Percentiles rank a stretch among this genome's conserved stretches.
phyloP scores from a whole-genome alignment of 2,329 filamentous ascomycete species.

The Cytospora chrysosperma region DNA sequence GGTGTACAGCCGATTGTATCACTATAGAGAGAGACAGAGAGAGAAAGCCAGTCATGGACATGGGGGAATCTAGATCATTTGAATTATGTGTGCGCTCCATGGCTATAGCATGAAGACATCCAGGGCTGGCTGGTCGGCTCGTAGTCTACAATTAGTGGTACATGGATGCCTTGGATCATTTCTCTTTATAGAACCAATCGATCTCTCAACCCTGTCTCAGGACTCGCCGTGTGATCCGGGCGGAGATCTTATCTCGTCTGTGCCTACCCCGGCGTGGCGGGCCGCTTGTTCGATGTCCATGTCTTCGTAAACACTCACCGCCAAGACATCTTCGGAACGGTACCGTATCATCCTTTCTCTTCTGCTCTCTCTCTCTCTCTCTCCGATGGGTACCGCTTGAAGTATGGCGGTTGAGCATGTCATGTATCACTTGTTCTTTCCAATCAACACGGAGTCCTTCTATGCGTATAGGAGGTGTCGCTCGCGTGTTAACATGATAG shows the following conservation, averaged over 20 bases:
- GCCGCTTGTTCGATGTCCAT: background rate
- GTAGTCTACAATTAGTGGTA: too few species aligned
- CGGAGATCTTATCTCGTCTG: background rate
- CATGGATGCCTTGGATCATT: background rate
- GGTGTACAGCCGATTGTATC: background rate
- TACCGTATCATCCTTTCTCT: background rate
- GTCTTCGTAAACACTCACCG: background rate
- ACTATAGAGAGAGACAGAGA: background rate
- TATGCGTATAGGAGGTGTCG: too few species aligned
- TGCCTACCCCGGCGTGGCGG: background rate
- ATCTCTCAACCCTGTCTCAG: background rate
- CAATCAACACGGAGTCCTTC: too few species aligned
- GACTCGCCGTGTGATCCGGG: background rate
- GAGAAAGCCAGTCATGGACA: background rate
- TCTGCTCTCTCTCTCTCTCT: too few species aligned
- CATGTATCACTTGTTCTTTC: too few species aligned
- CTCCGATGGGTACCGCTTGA: background rate
- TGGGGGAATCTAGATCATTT: background rate
- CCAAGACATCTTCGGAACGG: background rate
- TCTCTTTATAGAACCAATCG: background rate
- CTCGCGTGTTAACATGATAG: too few species aligned
- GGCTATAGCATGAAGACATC: background rate
- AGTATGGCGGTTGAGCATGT: too few species aligned
- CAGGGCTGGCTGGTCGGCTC: background rate
- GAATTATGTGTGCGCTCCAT: background rate